Evolutionary conservation across 805 yeast genomes (phyloP).

Genomic region (Spathaspora arborariae): DNA sequence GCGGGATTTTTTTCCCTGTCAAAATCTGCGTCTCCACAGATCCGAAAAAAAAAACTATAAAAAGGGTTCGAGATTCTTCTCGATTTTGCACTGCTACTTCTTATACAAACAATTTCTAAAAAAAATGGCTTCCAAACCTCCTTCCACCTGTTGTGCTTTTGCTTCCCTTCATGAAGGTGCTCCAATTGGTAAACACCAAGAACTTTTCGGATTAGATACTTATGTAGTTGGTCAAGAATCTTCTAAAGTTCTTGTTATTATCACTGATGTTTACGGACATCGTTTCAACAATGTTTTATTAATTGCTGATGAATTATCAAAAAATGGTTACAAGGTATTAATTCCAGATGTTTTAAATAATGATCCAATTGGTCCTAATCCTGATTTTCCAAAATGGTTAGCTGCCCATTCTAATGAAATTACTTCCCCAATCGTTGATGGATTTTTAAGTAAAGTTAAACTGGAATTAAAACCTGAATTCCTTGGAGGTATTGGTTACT

Average conservation of each 20-base stretch:
- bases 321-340: conserved; percentile 58
- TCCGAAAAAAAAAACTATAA: no score
- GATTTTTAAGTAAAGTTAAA: conserved; percentile 44
- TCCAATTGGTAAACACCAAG: conserved; percentile 41
- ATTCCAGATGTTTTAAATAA: conserved; percentile 73
- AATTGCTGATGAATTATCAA: conserved; percentile 66
- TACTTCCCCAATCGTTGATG: conserved; percentile 46
- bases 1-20: no score
- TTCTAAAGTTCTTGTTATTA: conserved; percentile 53
- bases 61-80: no score
- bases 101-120: no score
- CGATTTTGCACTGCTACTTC: no score
- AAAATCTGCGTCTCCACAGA: no score
- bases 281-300: conserved; percentile 53
- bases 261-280: conserved; percentile 71
- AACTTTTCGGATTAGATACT: conserved; percentile 39
- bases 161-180: conserved; percentile 47
- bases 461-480: conserved; percentile 27
- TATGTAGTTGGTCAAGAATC: conserved; percentile 25
- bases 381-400: conserved; percentile 45
- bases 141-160: conserved; percentile 46
- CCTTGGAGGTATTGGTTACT: conserved; percentile 67
- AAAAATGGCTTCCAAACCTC: conserved; percentile 51
- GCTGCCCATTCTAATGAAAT: conserved; percentile 45
- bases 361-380: conserved; percentile 25